Percentiles rank a stretch among this genome's conserved stretches.
phyloP scores from a whole-genome alignment of 164 flowering plant species.

The Piper longum region DNA sequence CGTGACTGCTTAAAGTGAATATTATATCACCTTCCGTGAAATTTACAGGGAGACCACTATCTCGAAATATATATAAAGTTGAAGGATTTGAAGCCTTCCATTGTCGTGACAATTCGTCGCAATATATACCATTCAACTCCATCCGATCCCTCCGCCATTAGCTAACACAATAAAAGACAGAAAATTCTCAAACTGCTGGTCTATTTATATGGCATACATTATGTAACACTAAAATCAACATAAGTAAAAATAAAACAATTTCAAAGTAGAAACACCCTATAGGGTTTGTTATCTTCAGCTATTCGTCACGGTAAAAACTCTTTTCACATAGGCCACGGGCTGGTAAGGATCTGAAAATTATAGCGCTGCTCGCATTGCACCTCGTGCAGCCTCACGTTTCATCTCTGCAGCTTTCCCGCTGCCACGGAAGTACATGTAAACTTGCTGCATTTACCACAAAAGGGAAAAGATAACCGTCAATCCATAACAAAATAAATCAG shows the following conservation, averaged over 20 bases:
- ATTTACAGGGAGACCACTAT: no score
- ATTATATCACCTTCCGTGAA: no score
- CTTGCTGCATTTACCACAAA: conserved; percentile 48
- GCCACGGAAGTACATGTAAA: conserved; percentile 86
- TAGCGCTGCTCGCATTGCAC: conserved; percentile 52
- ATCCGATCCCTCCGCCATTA: no score
- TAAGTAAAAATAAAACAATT: background rate
- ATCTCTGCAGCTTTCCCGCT: conserved; percentile 73
- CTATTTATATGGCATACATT: background rate
- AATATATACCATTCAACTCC: no score
- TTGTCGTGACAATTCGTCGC: no score
- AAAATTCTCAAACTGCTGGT: background rate
- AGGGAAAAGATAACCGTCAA: background rate
- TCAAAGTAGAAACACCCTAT: background rate
- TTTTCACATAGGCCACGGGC: background rate
- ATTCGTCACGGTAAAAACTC: background rate
- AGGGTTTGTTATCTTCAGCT: no score
- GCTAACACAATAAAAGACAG: no score
- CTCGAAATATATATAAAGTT: no score
- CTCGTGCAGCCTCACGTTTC: conserved; percentile 62
- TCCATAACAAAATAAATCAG: background rate
- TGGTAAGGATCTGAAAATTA: conserved; percentile 5
- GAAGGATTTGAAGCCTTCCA: no score
- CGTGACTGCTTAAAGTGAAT: no score
- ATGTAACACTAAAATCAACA: background rate